Conservation (phyloP, 1,284 basidiomycete species). For the Omphalotus olearius region DNA sequence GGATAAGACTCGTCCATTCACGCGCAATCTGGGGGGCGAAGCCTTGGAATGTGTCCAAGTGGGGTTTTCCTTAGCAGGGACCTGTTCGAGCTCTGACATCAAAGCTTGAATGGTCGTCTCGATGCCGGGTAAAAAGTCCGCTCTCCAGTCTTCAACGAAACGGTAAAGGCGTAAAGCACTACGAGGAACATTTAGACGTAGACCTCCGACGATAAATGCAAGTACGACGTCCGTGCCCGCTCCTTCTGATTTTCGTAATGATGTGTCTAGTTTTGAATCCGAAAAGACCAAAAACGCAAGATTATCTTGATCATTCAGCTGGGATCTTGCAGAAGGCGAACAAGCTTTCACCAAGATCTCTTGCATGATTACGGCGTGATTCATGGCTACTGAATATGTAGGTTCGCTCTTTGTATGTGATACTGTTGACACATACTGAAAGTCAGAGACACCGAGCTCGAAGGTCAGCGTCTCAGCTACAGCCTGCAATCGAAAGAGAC, state of each 20-base stretch:
- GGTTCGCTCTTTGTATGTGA: constrained; percentile 22
- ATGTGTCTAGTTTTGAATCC: constrained; percentile 39
- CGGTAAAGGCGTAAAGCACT: constrained; percentile 74
- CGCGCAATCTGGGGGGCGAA: constrained; percentile 32
- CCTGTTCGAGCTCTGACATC: constrained; percentile 54
- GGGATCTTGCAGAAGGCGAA: constrained; percentile 35
- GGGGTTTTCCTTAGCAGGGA: constrained; percentile 27
- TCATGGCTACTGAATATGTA: constrained; percentile 37
- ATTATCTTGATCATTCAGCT: constrained; percentile 43
- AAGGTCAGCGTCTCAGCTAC: constrained; percentile 41
- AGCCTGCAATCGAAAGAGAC: constrained; percentile 47
- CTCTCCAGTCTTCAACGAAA: constrained; percentile 76
- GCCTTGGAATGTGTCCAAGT: constrained; percentile 24
- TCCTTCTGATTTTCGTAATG: no score
- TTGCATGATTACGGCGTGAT: constrained; percentile 42
- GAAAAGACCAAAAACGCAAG: constrained; percentile 54
- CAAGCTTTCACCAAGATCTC: constrained; percentile 54
- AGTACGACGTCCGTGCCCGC: constrained; percentile 37
- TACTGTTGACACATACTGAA: constrained; percentile 37
- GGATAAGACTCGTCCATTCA: constrained; percentile 47
- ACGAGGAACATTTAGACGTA: constrained; percentile 64
- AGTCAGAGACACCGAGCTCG: constrained; percentile 38
- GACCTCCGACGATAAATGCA: constrained; percentile 37
- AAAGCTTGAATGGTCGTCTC: constrained; percentile 62
- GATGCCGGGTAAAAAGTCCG: constrained; percentile 69